Evolutionary conservation across 129 eudicot genomes (phyloP).

Genomic region (Escallonia rubra): DNA sequence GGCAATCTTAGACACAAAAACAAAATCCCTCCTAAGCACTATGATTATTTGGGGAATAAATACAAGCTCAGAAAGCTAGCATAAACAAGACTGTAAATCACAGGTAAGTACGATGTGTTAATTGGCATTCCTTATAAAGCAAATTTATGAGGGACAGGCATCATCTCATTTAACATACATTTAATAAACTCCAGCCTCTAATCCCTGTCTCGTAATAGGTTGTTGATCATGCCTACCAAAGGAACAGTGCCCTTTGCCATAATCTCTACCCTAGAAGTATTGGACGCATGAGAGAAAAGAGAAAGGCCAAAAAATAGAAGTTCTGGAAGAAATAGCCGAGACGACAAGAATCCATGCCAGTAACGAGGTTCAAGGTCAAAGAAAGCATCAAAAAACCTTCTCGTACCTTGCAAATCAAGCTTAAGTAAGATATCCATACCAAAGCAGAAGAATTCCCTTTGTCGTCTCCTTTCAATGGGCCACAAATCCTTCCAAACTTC

Average conservation of each 20-base stretch:
- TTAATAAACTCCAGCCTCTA: conserved; percentile 1
- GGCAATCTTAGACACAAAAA: no score
- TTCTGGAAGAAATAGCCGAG: conserved; percentile 88
- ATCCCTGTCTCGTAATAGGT: conserved; percentile 69
- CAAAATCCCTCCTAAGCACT: no score
- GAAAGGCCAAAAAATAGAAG: conserved; percentile 77
- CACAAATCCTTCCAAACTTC: conserved; percentile 86
- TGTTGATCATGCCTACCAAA: conserved; percentile 74
- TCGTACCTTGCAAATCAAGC: conserved; percentile 86
- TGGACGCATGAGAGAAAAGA: conserved; percentile 79
- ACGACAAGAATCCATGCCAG: conserved; percentile 99
- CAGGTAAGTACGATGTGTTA: no score
- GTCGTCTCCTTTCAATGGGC: conserved; percentile 93
- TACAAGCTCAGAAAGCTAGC: no score
- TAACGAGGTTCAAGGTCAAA: conserved; percentile 92
- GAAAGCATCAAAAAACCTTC: conserved; percentile 91
- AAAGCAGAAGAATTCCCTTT: conserved; percentile 90
- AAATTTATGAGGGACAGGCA: background rate
- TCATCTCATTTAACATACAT: conserved; percentile 1
- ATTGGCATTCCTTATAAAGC: background rate
- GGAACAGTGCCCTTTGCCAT: conserved; percentile 97
- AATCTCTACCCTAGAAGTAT: conserved; percentile 77
- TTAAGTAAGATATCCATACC: conserved; percentile 96
- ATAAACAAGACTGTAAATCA: no score
- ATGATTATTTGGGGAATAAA: no score